Percentiles rank a stretch among this genome's conserved stretches.
phyloP scores from a whole-genome alignment of 2,329 filamentous ascomycete genomes.

The Ascocoryne sarcoides region DNA sequence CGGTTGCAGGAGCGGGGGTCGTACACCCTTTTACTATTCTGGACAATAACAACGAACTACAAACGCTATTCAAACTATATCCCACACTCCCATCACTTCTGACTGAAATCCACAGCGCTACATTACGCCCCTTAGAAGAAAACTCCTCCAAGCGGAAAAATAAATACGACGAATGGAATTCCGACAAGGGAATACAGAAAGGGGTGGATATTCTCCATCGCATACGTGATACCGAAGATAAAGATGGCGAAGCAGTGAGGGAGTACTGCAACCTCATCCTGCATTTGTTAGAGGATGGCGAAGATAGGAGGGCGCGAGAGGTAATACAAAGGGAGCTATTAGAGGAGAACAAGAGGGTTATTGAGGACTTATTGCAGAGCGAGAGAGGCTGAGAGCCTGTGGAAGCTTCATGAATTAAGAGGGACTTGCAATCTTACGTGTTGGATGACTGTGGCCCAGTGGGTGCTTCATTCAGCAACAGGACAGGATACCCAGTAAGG shows the following conservation, averaged over 20 bases:
- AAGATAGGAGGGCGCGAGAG: slow-evolving; percentile 27
- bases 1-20: slow-evolving; percentile 15
- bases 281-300: slow-evolving; percentile 35
- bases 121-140: slow-evolving; percentile 34
- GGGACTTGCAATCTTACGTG: too few relatives aligned
- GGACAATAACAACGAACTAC: slow-evolving; percentile 41
- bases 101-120: slow-evolving; percentile 40
- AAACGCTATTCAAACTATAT: slow-evolving; percentile 43
- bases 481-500: too few relatives aligned
- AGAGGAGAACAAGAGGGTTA: slow-evolving; percentile 38
- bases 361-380: slow-evolving; percentile 33
- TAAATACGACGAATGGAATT: slow-evolving; percentile 39
- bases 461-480: too few relatives aligned
- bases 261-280: slow-evolving; percentile 52
- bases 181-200: slow-evolving; percentile 47
- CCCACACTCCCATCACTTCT: slow-evolving; percentile 41
- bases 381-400: too few relatives aligned
- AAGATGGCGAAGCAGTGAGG: slow-evolving; percentile 48
- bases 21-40: slow-evolving; percentile 40
- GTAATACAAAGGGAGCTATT: slow-evolving; percentile 38
- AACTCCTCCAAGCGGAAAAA: slow-evolving; percentile 4
- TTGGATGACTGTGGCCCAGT: too few relatives aligned
- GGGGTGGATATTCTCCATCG: slow-evolving; percentile 45
- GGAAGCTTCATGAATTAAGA: too few relatives aligned
- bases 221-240: slow-evolving; percentile 40